phyloP scores from a whole-genome alignment of 163 green algal genomes.

The Chlorella variabilis region DNA sequence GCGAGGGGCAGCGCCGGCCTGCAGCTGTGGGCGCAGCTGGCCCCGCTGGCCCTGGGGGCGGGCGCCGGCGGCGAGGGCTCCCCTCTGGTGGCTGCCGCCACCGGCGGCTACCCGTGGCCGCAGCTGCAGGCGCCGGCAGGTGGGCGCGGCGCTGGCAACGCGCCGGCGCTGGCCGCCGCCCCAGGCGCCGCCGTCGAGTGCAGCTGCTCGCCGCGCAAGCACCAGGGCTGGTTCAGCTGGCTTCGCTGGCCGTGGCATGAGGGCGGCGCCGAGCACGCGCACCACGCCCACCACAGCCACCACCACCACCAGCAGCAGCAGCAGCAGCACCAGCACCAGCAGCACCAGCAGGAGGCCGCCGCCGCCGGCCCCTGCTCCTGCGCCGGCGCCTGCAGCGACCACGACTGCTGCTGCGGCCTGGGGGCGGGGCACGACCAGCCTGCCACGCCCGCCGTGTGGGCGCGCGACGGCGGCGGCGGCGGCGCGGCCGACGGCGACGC shows the following conservation, averaged over 20 bases:
- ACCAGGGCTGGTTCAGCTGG: conserved; percentile 33
- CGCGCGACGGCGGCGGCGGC: neutral
- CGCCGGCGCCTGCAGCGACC: neutral
- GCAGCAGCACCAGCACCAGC: neutral
- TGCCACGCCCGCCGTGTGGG: neutral
- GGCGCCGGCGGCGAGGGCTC: neutral
- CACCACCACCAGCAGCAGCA: too few species aligned
- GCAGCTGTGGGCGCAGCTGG: conserved; percentile 20
- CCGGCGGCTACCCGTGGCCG: conserved; percentile 20
- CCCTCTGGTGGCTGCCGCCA: neutral
- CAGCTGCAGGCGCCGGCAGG: neutral
- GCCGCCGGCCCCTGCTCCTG: neutral
- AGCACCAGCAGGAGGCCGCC: neutral
- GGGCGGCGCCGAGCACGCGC: conserved; percentile 1
- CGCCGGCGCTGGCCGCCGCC: neutral
- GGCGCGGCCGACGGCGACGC: neutral
- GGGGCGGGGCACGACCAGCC: too few species aligned
- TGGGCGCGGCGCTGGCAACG: neutral
- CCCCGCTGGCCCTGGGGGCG: neutral
- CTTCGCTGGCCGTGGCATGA: conserved; percentile 27
- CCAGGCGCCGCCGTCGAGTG: neutral
- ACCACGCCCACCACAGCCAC: too few species aligned
- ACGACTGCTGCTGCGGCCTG: conserved; percentile 28
- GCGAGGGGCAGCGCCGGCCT: neutral
- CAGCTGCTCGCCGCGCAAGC: conserved; percentile 15